A percentile compares a stretch with the other conserved stretches of the same genome.
Evolutionary conservation across 139 green algal genomes (phyloP).

Genomic region (Closterium sp.): DNA sequence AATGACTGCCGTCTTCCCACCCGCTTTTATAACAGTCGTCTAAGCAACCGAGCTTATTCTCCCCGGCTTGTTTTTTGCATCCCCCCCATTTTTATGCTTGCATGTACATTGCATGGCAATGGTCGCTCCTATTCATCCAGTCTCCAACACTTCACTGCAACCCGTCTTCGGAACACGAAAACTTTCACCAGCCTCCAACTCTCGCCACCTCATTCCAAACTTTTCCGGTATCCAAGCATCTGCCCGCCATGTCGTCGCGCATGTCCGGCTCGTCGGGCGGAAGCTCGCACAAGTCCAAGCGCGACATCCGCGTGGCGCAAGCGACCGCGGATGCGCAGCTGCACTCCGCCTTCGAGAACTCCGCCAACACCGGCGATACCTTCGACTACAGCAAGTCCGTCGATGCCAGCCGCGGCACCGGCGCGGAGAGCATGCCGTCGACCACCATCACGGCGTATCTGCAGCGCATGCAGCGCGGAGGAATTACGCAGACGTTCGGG

Average conservation of each 20-base stretch:
- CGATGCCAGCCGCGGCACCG: slow-evolving; percentile 28
- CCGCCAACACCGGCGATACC: slow-evolving; percentile 18
- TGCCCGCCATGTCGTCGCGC: slow-evolving; percentile 15
- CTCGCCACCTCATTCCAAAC: neutral
- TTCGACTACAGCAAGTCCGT: slow-evolving; percentile 53
- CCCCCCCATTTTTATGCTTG: neutral
- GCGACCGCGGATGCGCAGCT: slow-evolving; percentile 41
- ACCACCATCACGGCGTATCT: slow-evolving; percentile 43
- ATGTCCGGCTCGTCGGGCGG: slow-evolving; percentile 39
- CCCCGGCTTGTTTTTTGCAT: neutral
- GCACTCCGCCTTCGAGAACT: slow-evolving; percentile 41
- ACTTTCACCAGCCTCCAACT: neutral
- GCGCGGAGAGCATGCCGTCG: slow-evolving; percentile 29
- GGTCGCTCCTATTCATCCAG: neutral
- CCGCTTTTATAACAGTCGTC: neutral
- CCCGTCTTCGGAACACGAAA: neutral
- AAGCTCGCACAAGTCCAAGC: slow-evolving; percentile 28
- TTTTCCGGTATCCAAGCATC: neutral
- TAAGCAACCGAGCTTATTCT: neutral
- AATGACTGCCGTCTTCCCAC: neutral
- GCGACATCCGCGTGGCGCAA: slow-evolving; percentile 34
- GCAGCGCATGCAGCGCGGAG: slow-evolving; percentile 48
- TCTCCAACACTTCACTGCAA: neutral
- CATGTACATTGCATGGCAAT: neutral
- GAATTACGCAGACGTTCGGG: slow-evolving; percentile 39